Evolutionary conservation across 2,329 filamentous ascomycete species (phyloP).

Genomic region (Aspergillus calidoustus): DNA sequence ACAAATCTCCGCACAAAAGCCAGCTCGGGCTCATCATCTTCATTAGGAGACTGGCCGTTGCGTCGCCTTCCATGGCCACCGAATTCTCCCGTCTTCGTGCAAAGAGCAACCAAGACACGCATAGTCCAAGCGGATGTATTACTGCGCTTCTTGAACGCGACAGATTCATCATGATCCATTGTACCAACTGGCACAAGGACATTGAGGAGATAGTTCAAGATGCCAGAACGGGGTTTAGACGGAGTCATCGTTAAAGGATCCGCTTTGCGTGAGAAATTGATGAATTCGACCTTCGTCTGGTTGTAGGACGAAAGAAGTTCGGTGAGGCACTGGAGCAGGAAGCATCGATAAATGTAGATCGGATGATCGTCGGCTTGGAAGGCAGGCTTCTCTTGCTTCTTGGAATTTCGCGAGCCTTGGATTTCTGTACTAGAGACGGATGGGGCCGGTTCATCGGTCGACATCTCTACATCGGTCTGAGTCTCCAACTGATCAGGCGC

Average conservation of each 20-base stretch:
- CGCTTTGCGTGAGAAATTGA: conserved; percentile 95
- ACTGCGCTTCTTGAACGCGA: conserved; percentile 79
- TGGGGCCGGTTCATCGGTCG: conserved; percentile 43
- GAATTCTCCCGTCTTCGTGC: conserved; percentile 83
- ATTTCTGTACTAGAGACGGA: conserved; percentile 38
- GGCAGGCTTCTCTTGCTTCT: conserved; percentile 70
- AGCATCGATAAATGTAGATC: conserved; percentile 95
- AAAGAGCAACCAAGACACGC: conserved; percentile 81
- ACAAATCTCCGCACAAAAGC: conserved; percentile 94
- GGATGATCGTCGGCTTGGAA: conserved; percentile 95
- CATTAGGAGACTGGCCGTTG: conserved; percentile 41
- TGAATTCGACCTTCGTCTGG: conserved; percentile 95
- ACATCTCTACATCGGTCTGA: conserved; percentile 57
- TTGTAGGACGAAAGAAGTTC: conserved; percentile 93
- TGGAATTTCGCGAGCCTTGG: conserved; percentile 48
- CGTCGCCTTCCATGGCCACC: conserved; percentile 62
- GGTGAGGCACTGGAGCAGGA: conserved; percentile 87
- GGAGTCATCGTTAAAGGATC: conserved; percentile 83
- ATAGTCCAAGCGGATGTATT: conserved; percentile 87
- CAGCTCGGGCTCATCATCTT: conserved; percentile 57
- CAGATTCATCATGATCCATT: conserved; percentile 72
- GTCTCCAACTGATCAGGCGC: conserved; percentile 38
- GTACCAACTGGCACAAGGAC: conserved; percentile 71
- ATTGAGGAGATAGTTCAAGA: conserved; percentile 91
- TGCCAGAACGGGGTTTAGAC: conserved; percentile 88